Evolutionary conservation across 148 eudicot species (phyloP), one percentile per base, ranked within the genome.

Genomic region (Agrostemma githago): DNA sequence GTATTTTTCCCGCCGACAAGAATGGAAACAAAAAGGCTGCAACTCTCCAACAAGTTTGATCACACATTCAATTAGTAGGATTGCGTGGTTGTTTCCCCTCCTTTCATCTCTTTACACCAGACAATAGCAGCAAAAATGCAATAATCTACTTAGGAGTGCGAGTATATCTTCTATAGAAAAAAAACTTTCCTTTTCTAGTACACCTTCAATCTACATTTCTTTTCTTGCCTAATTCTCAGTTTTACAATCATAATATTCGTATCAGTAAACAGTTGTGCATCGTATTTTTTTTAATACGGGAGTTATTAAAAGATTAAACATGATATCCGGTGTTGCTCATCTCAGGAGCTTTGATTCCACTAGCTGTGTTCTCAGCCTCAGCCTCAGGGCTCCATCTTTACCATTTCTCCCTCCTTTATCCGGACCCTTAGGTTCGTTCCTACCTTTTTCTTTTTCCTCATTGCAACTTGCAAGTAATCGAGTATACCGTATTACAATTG

Each of bases 241-340:
- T n/a, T n/a, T n/a, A 16, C 6, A 3, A 54, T 54, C 11, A 10
- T 54, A 8, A 4, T 58, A 58, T 58, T n/a, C 5, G 20, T 19
- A 5, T 59, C 60, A 59, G 6, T 48, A 34, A 59, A 59, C 37
- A 70, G 43, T 39, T 37, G 19, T 5, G 38, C 7, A 4, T 43
- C 46, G 5, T 43, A 4, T 43, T 43, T 4, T 43, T 42, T 4
- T 43, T 43, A 43, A 4, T 43, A 43, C 46, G 12, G 59, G 38
- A 60, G 39, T 20, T 15, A 14, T 6, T 46, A 62, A 1, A n/a
- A 59, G n/a, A 15, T 44, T 42, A 7, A 78, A 72, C 6, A 72
- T 78, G 81, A 48, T 11, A 68, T 40, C 73, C 19, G 64, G 70
- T 60, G 70, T 51, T 73, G 60, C 74, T 71, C 72, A 79, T 70